These are phyloP conservation scores for Salisapilia sapeloensis DNA, from an alignment of 352 stramenopile species.

Conservation along the genomic window DNA sequence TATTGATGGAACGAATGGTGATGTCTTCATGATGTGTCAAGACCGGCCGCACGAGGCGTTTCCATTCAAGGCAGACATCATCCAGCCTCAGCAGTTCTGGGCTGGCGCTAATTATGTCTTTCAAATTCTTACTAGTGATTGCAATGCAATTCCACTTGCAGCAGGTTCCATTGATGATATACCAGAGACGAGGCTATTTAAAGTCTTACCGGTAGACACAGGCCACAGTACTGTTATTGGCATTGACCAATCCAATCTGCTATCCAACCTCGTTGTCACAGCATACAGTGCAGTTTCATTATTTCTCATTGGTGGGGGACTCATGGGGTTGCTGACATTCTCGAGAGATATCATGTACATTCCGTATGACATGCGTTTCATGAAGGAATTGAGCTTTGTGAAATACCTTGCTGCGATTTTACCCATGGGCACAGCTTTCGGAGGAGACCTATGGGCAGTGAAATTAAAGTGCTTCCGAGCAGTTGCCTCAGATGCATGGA, in stretches of 20 bases:
- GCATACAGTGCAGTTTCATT: conserved; percentile 29
- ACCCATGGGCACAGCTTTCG: conserved; percentile 10
- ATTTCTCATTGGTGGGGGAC: conserved; percentile 19
- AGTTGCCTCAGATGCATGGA: conserved; percentile 5
- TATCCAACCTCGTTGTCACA: conserved; percentile 12
- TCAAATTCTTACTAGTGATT: conserved; percentile 36
- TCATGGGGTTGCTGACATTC: conserved; percentile 26
- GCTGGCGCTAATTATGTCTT: conserved; percentile 25
- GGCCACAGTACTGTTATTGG: conserved; percentile 20
- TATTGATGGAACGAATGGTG: conserved; percentile 21
- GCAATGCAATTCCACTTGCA: conserved; percentile 16
- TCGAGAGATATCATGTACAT: conserved; percentile 20
- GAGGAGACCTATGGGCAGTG: conserved; percentile 11
- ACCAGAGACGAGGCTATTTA: conserved; percentile 30
- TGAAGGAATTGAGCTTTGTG: conserved; percentile 8
- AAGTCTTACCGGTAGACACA: conserved; percentile 17
- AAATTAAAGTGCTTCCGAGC: not conserved
- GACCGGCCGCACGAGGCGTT: conserved; percentile 19
- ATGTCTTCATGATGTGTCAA: conserved; percentile 28
- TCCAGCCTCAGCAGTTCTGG: conserved; percentile 41
- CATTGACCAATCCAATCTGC: conserved; percentile 20
- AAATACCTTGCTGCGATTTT: conserved; percentile 29
- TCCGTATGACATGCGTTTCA: conserved; percentile 15
- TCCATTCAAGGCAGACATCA: conserved; percentile 35
- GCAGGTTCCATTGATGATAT: too few relatives aligned